Evolutionary conservation across 192 early-diverging fungal genomes (phyloP), one percentile per base, ranked within the genome.

Genomic region (Backusella mclennaniae): DNA sequence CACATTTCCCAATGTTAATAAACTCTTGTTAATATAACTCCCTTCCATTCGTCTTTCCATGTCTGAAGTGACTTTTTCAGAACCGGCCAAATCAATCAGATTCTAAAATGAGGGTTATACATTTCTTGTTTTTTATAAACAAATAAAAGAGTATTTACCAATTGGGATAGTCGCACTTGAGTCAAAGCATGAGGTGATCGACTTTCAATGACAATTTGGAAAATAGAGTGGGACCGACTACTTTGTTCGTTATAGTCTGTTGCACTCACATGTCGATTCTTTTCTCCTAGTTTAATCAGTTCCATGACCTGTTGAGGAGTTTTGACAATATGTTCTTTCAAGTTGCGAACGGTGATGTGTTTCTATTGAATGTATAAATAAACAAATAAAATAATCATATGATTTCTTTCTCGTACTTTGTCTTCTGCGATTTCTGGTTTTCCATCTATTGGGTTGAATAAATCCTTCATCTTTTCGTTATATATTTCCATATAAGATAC

Each of bases 401-500:
- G 21, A 35, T 33, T 41, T 7, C 39, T 41, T 7, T 44, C 15
- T 17, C 14, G 12, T 44, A 87, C 87, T 46, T 84, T 79, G 42
- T 89, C 88, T 72, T 98, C 95, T 46, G 95, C 93, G 1, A 78
- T 73, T 73, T 73, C 66, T 77, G 98, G 96, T 76, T 91, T 86
- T 44, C 98, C 81, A 73, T 96, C 92, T 67, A 82, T 84, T 59
- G 91, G 90, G 29, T 92, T 89, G 1, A 99, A 86, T 35, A 99
- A 80, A 81, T 99, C 98, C 12, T 90, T 89, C 73, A 99, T 91
- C 0, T 88, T 89, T 78, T 98, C 96, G 79, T 98, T 98, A 85
- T 99, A 99, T 39, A 99, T 99, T 80, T 99, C 98, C 79, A 99
- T 77, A 79, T 98, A 99, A 23, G 94, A 95, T 21, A 98, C 98